phyloP scores from a whole-genome alignment of 305 asterid genomes.

The Rubia tinctorum region DNA sequence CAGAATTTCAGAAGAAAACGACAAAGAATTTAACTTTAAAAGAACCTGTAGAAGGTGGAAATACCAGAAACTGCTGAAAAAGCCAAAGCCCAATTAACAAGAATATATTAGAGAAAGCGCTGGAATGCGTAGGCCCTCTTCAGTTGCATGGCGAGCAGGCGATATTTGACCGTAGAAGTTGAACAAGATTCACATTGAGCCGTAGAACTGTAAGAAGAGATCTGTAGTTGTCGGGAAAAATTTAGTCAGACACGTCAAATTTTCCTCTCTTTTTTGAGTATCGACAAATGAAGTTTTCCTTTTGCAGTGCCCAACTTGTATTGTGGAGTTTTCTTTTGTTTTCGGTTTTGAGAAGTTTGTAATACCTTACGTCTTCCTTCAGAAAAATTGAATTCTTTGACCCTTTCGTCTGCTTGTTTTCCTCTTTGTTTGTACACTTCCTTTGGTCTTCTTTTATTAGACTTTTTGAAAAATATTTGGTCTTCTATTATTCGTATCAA shows the following conservation, averaged over 20 bases:
- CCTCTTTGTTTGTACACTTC: too few species aligned
- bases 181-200: neutral
- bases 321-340: neutral
- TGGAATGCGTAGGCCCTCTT: neutral
- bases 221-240: neutral
- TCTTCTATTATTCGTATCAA: too few species aligned
- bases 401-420: too few species aligned
- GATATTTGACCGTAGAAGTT: neutral
- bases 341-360: neutral
- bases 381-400: too few species aligned
- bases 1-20: neutral
- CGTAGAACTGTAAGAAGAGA: neutral
- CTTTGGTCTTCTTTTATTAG: too few species aligned
- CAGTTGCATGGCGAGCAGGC: conserved; percentile 3
- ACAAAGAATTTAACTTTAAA: neutral
- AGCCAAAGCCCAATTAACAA: neutral
- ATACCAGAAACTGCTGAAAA: neutral
- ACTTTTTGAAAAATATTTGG: too few species aligned
- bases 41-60: conserved; percentile 5
- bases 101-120: neutral
- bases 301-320: neutral
- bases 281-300: neutral
- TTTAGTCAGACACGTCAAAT: neutral
- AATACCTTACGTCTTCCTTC: neutral
- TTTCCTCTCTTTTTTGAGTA: neutral